Conservation (phyloP, 2,329 filamentous ascomycete genomes). For the Stenocarpella maydis region DNA sequence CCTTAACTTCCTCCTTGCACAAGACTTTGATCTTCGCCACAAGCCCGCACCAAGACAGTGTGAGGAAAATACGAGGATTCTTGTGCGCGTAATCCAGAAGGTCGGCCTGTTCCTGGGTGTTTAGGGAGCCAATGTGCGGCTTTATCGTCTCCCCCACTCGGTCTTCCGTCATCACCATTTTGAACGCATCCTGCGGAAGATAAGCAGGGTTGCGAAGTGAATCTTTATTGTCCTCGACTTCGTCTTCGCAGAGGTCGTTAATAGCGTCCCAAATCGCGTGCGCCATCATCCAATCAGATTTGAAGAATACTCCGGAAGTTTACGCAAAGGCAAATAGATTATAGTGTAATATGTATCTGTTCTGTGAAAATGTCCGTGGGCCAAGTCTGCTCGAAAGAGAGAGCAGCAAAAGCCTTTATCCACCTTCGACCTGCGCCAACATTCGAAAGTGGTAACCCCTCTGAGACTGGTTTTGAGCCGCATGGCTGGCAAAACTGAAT, state of each 20-base stretch:
- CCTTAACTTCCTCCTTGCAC: neutral
- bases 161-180: neutral
- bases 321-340: no score
- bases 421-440: no score
- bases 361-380: no score
- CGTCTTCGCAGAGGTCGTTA: neutral
- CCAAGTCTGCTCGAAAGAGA: no score
- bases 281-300: no score
- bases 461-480: no score
- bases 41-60: neutral
- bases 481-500: no score
- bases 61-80: neutral
- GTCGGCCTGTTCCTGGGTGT: rapidly evolving
- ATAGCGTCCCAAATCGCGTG: neutral
- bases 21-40: neutral
- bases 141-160: neutral
- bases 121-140: neutral
- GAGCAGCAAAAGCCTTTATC: no score
- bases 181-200: neutral
- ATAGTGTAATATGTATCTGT: no score
- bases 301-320: no score
- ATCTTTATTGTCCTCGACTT: neutral
- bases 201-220: neutral
- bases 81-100: neutral
- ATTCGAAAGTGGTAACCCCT: no score